A percentile compares a stretch with the other conserved stretches of the same genome.
phyloP scores from a whole-genome alignment of 257 asterid genomes.

The Schizonepeta tenuifolia region DNA sequence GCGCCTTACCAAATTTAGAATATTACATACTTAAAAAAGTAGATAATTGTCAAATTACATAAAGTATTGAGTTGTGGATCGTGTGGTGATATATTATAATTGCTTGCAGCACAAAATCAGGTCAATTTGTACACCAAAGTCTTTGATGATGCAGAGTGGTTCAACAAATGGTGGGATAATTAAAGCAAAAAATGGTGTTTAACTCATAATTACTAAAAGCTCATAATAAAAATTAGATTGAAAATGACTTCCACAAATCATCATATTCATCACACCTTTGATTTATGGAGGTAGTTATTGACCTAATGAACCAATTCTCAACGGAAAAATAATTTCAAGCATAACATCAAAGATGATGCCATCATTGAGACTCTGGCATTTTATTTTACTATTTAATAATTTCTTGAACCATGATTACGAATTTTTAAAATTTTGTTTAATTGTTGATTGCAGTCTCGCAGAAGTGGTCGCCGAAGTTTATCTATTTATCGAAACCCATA shows the following conservation, averaged over 20 bases:
- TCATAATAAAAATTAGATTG: slow-evolving; percentile 36
- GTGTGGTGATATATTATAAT: background rate
- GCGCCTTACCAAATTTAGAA: slow-evolving; percentile 5
- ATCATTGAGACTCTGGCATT: slow-evolving; percentile 28
- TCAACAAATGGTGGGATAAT: slow-evolving; percentile 42
- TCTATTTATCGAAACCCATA: background rate
- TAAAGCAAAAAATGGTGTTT: slow-evolving; percentile 24
- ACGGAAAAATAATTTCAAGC: slow-evolving; percentile 14
- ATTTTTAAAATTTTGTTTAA: background rate
- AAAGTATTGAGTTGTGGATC: background rate
- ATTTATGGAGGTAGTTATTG: slow-evolving; percentile 48
- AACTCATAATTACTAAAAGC: slow-evolving; percentile 23
- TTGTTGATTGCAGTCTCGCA: background rate
- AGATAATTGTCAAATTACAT: background rate
- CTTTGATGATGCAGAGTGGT: slow-evolving; percentile 44
- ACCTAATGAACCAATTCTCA: slow-evolving; percentile 32
- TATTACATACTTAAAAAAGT: background rate
- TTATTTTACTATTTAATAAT: slow-evolving; percentile 12
- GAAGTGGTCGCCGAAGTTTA: background rate
- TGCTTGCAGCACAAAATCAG: background rate
- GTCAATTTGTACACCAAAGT: slow-evolving; percentile 24
- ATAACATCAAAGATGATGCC: slow-evolving; percentile 34
- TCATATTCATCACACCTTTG: slow-evolving; percentile 26
- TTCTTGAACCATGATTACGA: background rate
- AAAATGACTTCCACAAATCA: slow-evolving; percentile 39